Percentiles rank a stretch among this genome's conserved stretches.
Evolutionary conservation across 169 alveolate genomes (phyloP).

Genomic region (Babesia bigemina): DNA sequence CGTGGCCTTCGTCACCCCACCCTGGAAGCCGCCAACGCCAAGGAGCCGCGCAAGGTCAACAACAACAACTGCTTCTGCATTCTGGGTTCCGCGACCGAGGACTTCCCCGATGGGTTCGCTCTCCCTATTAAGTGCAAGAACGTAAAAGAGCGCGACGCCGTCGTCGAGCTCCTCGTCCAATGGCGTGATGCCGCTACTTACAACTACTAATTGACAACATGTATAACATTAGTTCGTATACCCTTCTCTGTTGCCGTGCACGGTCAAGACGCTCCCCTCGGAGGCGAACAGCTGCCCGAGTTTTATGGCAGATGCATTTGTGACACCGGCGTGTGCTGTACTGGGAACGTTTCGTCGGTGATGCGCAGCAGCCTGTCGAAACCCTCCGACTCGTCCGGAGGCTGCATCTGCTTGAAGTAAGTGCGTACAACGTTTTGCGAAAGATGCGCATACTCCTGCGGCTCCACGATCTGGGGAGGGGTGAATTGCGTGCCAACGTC

Average conservation of each 20-base stretch:
- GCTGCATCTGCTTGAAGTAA: slow-evolving; percentile 20
- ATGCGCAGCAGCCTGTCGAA: slow-evolving; percentile 16
- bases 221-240: background rate
- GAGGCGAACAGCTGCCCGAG: background rate
- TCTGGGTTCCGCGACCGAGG: slow-evolving; percentile 89
- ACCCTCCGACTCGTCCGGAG: slow-evolving; percentile 46
- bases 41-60: slow-evolving; percentile 86
- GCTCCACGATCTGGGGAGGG: background rate
- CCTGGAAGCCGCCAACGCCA: slow-evolving; percentile 82
- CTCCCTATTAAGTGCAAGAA: slow-evolving; percentile 85
- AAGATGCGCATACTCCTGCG: background rate
- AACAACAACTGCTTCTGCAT: slow-evolving; percentile 80
- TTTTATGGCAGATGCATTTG: slow-evolving; percentile 43
- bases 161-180: slow-evolving; percentile 85
- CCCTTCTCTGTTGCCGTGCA: background rate
- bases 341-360: slow-evolving; percentile 56
- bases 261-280: background rate
- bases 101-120: slow-evolving; percentile 88
- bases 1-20: slow-evolving; percentile 86
- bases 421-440: slow-evolving; percentile 10
- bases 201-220: slow-evolving; percentile 65
- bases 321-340: slow-evolving; percentile 32
- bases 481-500: background rate
- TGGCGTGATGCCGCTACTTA: slow-evolving; percentile 93
- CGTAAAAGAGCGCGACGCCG: slow-evolving; percentile 86